Percentiles rank a stretch among this genome's conserved stretches.
phyloP scores from a whole-genome alignment of 345 rosid species.

The Eutrema japonicum region DNA sequence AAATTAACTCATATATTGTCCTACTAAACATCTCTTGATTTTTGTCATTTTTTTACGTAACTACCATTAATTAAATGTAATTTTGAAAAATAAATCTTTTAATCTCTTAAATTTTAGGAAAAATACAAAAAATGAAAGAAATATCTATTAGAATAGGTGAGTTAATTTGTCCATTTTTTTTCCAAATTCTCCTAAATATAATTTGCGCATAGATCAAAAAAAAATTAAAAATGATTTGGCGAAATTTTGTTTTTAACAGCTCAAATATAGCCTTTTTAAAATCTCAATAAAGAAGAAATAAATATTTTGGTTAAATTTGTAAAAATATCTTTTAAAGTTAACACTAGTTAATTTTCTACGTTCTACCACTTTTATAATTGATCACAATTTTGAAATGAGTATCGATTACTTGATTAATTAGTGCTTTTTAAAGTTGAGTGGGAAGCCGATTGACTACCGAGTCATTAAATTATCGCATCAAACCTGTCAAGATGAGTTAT shows the following conservation, averaged over 20 bases:
- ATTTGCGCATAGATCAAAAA: no score
- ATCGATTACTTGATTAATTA: background rate
- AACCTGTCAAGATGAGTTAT: no score
- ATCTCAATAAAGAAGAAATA: background rate
- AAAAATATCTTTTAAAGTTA: background rate
- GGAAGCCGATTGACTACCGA: background rate
- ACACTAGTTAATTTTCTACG: background rate
- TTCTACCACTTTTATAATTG: background rate
- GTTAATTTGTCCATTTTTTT: no score
- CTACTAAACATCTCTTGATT: no score
- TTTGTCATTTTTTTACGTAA: no score
- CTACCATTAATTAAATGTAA: no score
- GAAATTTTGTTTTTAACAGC: background rate
- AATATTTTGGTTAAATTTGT: background rate
- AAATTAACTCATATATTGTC: no score
- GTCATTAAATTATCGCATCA: background rate
- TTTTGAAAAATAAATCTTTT: no score
- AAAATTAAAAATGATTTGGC: background rate
- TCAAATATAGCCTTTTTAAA: background rate
- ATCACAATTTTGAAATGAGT: background rate
- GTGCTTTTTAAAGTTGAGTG: background rate
- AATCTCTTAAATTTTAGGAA: no score
- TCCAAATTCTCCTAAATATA: no score
- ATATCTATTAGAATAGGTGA: no score
- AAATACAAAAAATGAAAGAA: no score